A percentile compares a stretch with the other conserved stretches of the same genome.
phyloP scores from a whole-genome alignment of 2,329 filamentous ascomycete species.

The Fusarium udum region DNA sequence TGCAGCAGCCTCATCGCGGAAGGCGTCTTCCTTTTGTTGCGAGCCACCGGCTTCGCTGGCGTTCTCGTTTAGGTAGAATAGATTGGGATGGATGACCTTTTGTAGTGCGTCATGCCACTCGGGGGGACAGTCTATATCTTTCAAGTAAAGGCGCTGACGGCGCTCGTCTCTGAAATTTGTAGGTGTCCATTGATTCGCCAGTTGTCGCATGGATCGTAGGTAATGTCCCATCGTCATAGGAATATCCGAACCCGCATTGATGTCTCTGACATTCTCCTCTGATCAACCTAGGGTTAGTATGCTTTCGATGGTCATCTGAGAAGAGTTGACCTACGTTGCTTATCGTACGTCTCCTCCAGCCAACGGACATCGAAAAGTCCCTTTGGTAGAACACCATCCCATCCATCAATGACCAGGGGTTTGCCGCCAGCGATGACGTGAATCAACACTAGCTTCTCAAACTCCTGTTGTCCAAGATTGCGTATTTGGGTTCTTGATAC shows the following conservation, averaged over 20 bases:
- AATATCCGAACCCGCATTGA: constrained; percentile 76
- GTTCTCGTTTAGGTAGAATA: constrained; percentile 91
- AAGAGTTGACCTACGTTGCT: constrained; percentile 69
- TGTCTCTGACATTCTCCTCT: constrained; percentile 88
- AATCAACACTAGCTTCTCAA: constrained; percentile 84
- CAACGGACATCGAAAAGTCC: constrained; percentile 83
- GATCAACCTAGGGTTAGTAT: constrained; percentile 32
- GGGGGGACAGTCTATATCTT: constrained; percentile 93
- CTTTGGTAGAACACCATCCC: constrained; percentile 77
- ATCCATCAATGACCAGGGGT: constrained; percentile 90
- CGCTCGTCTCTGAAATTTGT: constrained; percentile 81
- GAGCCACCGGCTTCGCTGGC: constrained; percentile 56
- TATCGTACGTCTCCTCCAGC: constrained; percentile 81
- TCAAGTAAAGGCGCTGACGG: constrained; percentile 89
- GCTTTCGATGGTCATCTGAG: neutral
- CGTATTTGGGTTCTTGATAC: constrained; percentile 83
- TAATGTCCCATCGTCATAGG: constrained; percentile 92
- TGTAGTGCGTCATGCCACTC: constrained; percentile 86
- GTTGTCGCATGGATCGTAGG: constrained; percentile 82
- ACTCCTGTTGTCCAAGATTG: constrained; percentile 77
- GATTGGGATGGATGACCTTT: constrained; percentile 78
- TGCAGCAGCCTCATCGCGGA: constrained; percentile 64
- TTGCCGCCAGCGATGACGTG: constrained; percentile 88
- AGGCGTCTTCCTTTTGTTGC: constrained; percentile 51
- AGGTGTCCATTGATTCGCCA: constrained; percentile 83